phyloP scores from a whole-genome alignment of 139 green algal genomes.

The Tetraselmis striata region DNA sequence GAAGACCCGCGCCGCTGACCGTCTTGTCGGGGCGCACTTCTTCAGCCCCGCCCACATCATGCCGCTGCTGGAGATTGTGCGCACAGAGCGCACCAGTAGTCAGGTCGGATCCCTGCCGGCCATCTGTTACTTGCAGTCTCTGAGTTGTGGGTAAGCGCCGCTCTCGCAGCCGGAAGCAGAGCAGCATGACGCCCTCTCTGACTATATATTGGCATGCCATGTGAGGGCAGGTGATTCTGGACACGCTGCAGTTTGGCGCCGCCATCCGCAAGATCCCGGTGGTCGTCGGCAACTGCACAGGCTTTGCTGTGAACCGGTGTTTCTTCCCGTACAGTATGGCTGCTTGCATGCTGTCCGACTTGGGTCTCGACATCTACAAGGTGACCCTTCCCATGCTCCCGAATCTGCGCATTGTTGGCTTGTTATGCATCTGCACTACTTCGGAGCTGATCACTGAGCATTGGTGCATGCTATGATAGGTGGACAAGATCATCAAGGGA shows the following conservation, averaged over 20 bases:
- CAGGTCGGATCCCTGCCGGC: slow-evolving; percentile 49
- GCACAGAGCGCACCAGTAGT: slow-evolving; percentile 69
- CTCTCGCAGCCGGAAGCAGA: too few species aligned
- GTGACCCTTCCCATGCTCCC: slow-evolving; percentile 7
- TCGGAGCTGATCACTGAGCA: background rate
- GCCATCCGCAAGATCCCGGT: slow-evolving; percentile 97
- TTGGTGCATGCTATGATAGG: slow-evolving; percentile 33
- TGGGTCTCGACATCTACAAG: slow-evolving; percentile 50
- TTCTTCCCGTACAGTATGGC: slow-evolving; percentile 99
- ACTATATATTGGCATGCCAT: too few species aligned
- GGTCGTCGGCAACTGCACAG: slow-evolving; percentile 98
- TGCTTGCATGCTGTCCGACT: slow-evolving; percentile 84
- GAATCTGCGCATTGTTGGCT: too few species aligned
- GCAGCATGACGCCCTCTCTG: too few species aligned
- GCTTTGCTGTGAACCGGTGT: slow-evolving; percentile 97
- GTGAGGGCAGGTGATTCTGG: slow-evolving; percentile 71
- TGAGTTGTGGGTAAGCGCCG: too few species aligned
- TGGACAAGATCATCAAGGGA: slow-evolving; percentile 77
- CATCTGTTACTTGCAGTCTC: too few species aligned
- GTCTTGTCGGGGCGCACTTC: slow-evolving; percentile 92
- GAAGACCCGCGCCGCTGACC: slow-evolving; percentile 45
- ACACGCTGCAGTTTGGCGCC: slow-evolving; percentile 74
- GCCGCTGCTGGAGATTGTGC: slow-evolving; percentile 97
- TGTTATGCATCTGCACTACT: too few species aligned
- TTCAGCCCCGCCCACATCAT: slow-evolving; percentile 97